Conservation (phyloP, 1,284 basidiomycete species). For the Ceratobasidium sp. region DNA sequence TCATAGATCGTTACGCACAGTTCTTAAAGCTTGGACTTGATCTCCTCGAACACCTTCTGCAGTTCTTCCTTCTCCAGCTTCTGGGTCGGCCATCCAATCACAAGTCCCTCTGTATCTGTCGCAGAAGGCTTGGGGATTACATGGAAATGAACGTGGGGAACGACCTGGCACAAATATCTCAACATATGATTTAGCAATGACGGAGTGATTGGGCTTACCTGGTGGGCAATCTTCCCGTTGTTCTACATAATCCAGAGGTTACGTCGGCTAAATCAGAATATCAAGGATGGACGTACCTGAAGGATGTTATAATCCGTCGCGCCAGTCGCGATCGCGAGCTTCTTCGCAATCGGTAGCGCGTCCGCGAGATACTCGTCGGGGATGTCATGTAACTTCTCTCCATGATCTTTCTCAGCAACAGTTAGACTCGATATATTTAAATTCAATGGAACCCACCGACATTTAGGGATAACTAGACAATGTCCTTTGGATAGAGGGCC, state of each 20-base stretch:
- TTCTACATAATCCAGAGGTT: conserved; percentile 63
- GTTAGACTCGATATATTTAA: no score
- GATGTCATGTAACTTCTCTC: conserved; percentile 79
- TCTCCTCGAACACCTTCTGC: conserved; percentile 63
- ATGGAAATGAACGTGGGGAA: conserved; percentile 91
- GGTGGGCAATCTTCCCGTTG: conserved; percentile 86
- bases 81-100: conserved; percentile 75
- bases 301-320: conserved; percentile 88
- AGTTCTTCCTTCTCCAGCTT: conserved; percentile 44
- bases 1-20: no score
- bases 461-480: conserved; percentile 90
- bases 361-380: conserved; percentile 85
- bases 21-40: conserved; percentile 66
- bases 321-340: conserved; percentile 82
- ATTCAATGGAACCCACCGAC: conserved; percentile 57
- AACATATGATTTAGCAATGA: neutral
- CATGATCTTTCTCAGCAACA: conserved; percentile 71
- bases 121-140: conserved; percentile 86
- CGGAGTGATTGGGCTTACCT: conserved; percentile 58
- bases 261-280: neutral
- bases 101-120: conserved; percentile 72
- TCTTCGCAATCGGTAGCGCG: conserved; percentile 83
- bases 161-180: conserved; percentile 62
- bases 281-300: conserved; percentile 58
- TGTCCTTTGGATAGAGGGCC: conserved; percentile 88